phyloP scores from a whole-genome alignment of 169 alveolate species.

The Plasmodium vinckei region DNA sequence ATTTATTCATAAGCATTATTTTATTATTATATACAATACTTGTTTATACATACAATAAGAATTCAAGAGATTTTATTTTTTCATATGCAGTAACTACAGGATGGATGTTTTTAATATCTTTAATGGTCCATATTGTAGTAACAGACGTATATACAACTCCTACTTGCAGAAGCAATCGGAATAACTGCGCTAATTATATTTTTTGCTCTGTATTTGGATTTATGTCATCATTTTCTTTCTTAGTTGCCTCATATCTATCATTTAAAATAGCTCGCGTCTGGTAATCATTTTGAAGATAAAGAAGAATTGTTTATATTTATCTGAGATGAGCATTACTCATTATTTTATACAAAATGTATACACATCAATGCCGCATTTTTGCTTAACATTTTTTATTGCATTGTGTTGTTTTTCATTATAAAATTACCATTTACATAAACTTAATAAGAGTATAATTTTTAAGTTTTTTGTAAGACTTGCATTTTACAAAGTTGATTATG shows the following conservation, averaged over 20 bases:
- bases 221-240: conserved; percentile 19
- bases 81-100: conserved; percentile 43
- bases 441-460: too few species aligned
- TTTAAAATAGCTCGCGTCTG: conserved; percentile 21
- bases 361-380: too few species aligned
- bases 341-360: too few species aligned
- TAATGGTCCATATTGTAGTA: conserved; percentile 22
- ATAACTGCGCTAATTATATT: conserved; percentile 6
- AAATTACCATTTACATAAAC: too few species aligned
- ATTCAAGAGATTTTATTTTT: conserved; percentile 44
- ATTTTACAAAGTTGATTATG: too few species aligned
- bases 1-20: conserved; percentile 6
- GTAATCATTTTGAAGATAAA: not conserved
- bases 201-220: conserved; percentile 15
- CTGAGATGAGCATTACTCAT: too few species aligned
- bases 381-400: too few species aligned
- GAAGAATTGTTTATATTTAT: too few species aligned
- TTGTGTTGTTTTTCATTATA: too few species aligned
- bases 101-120: conserved; percentile 33
- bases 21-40: conserved; percentile 20
- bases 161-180: not conserved
- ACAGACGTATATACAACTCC: not conserved
- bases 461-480: too few species aligned
- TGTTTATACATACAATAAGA: conserved; percentile 27
- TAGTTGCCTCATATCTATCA: conserved; percentile 28